These are phyloP conservation scores for Coemansia sp. DNA, from an alignment of 192 early-diverging fungal species.

Conservation along the genomic window DNA sequence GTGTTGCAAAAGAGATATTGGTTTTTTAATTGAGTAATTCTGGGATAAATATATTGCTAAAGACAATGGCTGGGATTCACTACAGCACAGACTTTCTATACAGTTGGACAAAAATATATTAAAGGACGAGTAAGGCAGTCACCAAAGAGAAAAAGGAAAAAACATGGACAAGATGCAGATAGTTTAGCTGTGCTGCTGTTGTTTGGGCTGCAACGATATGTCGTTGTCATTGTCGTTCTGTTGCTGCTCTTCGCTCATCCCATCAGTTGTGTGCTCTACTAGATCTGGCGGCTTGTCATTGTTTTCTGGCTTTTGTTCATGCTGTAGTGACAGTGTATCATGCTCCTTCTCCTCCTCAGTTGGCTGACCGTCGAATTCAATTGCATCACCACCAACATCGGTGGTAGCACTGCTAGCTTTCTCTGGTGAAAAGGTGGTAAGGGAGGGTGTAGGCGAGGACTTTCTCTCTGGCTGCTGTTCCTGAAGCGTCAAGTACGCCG, in stretches of 20 bases:
- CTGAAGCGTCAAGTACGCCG: not conserved
- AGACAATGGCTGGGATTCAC: too few relatives aligned
- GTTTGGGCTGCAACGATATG: not conserved
- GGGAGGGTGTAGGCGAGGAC: not conserved
- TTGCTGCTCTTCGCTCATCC: not conserved
- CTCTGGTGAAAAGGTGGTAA: not conserved
- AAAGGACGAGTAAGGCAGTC: not conserved
- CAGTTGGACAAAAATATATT: not conserved
- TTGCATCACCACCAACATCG: slow-evolving; percentile 9
- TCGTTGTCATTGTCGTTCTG: slow-evolving; percentile 1
- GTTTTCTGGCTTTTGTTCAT: not conserved
- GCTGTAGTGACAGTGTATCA: not conserved
- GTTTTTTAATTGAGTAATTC: too few relatives aligned
- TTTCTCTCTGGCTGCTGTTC: slow-evolving; percentile 3
- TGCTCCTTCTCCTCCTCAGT: not conserved
- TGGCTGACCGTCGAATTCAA: slow-evolving; percentile 8
- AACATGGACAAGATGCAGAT: not conserved
- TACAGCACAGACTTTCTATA: not conserved
- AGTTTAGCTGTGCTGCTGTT: not conserved
- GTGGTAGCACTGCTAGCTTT: slow-evolving; percentile 1
- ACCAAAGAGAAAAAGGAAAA: not conserved
- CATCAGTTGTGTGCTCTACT: slow-evolving; percentile 1
- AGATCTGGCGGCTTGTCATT: not conserved
- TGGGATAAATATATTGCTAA: too few relatives aligned
- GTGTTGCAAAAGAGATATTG: too few relatives aligned